phyloP scores from a whole-genome alignment of 768 basidiomycete species.

The Suillus fuscotomentosus region DNA sequence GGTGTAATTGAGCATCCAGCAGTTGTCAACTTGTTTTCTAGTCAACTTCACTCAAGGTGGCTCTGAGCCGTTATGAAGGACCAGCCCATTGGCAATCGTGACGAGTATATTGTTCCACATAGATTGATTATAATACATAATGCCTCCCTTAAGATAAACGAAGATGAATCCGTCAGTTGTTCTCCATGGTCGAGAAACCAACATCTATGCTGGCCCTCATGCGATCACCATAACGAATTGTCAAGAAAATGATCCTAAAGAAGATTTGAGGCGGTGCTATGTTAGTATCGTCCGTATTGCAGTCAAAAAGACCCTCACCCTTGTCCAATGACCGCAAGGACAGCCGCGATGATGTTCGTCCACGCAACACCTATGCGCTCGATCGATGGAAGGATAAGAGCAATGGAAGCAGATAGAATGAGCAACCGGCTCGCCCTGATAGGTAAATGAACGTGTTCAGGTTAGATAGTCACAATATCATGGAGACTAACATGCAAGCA shows the following conservation, averaged over 20 bases:
- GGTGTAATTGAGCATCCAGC: no score
- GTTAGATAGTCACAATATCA: background rate
- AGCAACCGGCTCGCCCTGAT: slow-evolving; percentile 47
- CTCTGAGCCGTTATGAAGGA: no score
- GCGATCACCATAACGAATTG: slow-evolving; percentile 48
- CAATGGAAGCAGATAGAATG: slow-evolving; percentile 41
- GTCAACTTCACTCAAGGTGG: no score
- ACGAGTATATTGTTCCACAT: no score
- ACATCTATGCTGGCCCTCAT: slow-evolving; percentile 52
- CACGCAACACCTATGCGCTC: slow-evolving; percentile 43
- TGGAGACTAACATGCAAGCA: slow-evolving; percentile 45
- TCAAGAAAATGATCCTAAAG: slow-evolving; percentile 42
- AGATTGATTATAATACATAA: background rate
- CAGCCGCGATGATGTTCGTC: slow-evolving; percentile 42
- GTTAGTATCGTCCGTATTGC: background rate
- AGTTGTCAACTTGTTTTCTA: no score
- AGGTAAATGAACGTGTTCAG: background rate
- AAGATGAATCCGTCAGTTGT: slow-evolving; percentile 25
- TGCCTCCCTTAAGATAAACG: background rate
- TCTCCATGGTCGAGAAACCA: slow-evolving; percentile 43
- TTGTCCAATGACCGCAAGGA: slow-evolving; percentile 45
- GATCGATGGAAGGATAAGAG: slow-evolving; percentile 50
- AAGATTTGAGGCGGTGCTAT: background rate
- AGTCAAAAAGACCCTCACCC: slow-evolving; percentile 34
- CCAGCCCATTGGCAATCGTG: no score